phyloP scores from a whole-genome alignment of 805 yeast genomes.

The Cephaloascus fragrans region DNA sequence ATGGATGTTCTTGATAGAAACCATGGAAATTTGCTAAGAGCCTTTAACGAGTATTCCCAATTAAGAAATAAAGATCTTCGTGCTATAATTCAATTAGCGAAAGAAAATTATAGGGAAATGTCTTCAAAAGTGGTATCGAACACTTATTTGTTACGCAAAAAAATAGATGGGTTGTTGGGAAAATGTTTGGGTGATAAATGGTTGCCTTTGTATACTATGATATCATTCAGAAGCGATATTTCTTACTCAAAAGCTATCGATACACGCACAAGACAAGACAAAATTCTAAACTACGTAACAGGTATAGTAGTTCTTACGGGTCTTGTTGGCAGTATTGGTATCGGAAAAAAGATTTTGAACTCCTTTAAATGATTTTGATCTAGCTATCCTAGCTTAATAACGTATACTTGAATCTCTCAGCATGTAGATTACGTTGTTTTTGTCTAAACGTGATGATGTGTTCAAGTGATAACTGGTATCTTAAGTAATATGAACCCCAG shows the following conservation, averaged over 20 bases:
- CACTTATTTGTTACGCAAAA: constrained; percentile 54
- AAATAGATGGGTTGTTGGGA: constrained; percentile 57
- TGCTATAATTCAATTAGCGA: constrained; percentile 71
- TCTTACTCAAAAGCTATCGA: constrained; percentile 61
- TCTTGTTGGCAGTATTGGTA: neutral
- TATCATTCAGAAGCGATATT: constrained; percentile 78
- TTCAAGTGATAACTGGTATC: no score
- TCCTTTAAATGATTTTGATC: no score
- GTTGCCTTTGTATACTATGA: constrained; percentile 89
- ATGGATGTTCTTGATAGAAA: constrained; percentile 31
- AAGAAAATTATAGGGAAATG: constrained; percentile 82
- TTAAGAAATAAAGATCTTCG: constrained; percentile 55
- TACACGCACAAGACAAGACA: constrained; percentile 44
- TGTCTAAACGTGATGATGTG: no score
- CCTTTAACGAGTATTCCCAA: constrained; percentile 46
- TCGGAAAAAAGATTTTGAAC: no score
- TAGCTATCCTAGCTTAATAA: no score
- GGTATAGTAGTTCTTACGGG: neutral
- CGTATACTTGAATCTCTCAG: no score
- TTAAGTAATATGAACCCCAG: no score
- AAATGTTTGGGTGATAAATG: constrained; percentile 50
- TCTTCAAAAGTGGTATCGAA: constrained; percentile 63
- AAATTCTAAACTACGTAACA: constrained; percentile 23
- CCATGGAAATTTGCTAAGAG: constrained; percentile 20
- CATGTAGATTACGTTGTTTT: no score